Conservation (phyloP, 78 protist species). For the Dictyostelium brefeldianum region DNA sequence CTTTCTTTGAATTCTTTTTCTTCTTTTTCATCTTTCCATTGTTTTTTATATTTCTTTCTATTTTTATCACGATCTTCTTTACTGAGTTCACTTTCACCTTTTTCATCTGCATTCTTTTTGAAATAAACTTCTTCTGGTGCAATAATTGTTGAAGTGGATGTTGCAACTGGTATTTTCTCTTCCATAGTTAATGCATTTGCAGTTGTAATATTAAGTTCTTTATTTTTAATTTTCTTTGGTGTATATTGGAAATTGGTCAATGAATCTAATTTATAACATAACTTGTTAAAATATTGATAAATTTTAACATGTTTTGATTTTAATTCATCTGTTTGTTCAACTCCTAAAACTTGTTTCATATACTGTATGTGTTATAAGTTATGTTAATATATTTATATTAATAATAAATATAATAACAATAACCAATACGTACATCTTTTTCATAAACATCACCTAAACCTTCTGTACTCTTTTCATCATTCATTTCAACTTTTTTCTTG, state of each 20-base stretch:
- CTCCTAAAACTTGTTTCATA: constrained; percentile 72
- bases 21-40: constrained; percentile 22
- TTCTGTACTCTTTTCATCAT: constrained; percentile 67
- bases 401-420: no score
- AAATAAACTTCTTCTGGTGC: constrained; percentile 87
- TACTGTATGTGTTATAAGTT: no score
- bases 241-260: constrained; percentile 80
- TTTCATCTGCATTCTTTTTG: constrained; percentile 65
- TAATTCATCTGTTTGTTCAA: constrained; percentile 33
- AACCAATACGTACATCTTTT: constrained; percentile 37
- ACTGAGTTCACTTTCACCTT: constrained; percentile 36
- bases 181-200: constrained; percentile 71
- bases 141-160: constrained; percentile 28
- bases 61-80: constrained; percentile 39
- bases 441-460: constrained; percentile 74
- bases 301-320: constrained; percentile 37
- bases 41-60: constrained; percentile 5
- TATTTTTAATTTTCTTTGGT: constrained; percentile 48
- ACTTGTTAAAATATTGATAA: constrained; percentile 1
- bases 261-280: constrained; percentile 59
- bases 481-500: constrained; percentile 48
- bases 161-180: constrained; percentile 80
- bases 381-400: no score
- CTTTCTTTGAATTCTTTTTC: constrained; percentile 45
- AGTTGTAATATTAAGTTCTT: constrained; percentile 16